phyloP scores from a whole-genome alignment of 208 protist species.

The Angomonas deanei region DNA sequence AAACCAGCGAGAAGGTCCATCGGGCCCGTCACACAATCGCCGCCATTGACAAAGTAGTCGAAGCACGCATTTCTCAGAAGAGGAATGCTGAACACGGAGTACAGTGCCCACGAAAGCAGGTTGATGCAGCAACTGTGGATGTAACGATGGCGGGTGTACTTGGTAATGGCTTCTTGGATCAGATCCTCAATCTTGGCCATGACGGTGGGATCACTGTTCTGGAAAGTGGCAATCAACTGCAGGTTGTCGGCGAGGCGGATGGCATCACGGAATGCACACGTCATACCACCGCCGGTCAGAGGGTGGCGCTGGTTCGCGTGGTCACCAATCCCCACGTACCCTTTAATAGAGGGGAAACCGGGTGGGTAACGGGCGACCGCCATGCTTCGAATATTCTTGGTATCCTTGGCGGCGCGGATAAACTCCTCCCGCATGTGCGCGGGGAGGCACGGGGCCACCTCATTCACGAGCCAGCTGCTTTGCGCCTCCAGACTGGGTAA shows the following conservation, averaged over 20 bases:
- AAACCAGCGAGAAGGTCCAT: slow-evolving; percentile 85
- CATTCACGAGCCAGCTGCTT: slow-evolving; percentile 73
- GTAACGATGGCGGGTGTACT: slow-evolving; percentile 52
- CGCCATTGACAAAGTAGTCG: slow-evolving; percentile 87
- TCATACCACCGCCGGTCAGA: slow-evolving; percentile 91
- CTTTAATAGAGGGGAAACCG: slow-evolving; percentile 63
- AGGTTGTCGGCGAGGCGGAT: slow-evolving; percentile 60
- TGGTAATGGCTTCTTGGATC: slow-evolving; percentile 51
- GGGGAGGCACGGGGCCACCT: slow-evolving; percentile 81
- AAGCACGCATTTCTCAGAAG: slow-evolving; percentile 82
- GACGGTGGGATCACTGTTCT: slow-evolving; percentile 22
- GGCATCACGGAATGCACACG: slow-evolving; percentile 87
- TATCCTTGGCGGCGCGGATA: slow-evolving; percentile 43
- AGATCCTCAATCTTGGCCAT: slow-evolving; percentile 53
- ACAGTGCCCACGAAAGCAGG: slow-evolving; percentile 89
- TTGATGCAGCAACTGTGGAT: slow-evolving; percentile 87
- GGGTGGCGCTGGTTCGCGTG: slow-evolving; percentile 93
- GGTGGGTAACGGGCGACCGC: slow-evolving; percentile 71
- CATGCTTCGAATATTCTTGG: slow-evolving; percentile 71
- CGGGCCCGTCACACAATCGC: slow-evolving; percentile 77
- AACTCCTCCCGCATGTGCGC: slow-evolving; percentile 70
- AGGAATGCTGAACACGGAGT: slow-evolving; percentile 72
- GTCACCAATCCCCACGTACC: slow-evolving; percentile 91
- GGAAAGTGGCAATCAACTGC: slow-evolving; percentile 37
- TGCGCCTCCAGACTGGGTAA: slow-evolving; percentile 69